A percentile compares a stretch with the other conserved stretches of the same genome.
Evolutionary conservation across 2,329 filamentous ascomycete species (phyloP).

Genomic region (Zasmidium cellare): DNA sequence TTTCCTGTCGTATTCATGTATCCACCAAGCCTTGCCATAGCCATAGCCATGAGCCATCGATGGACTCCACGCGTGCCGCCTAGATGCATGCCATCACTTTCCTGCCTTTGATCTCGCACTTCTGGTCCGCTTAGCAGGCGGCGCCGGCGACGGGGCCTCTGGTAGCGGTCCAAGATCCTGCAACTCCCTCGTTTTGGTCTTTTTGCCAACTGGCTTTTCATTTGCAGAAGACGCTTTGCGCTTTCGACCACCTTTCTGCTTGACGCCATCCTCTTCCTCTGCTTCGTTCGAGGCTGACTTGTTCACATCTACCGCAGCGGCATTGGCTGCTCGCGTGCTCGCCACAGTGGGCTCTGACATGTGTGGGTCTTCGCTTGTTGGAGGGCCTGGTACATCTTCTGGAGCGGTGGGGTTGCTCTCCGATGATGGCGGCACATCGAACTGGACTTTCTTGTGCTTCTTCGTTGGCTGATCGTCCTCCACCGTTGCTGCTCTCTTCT

Average conservation of each 20-base stretch:
- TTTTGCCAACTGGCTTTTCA: constrained; percentile 6
- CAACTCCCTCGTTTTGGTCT: constrained; percentile 12
- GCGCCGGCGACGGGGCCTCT: constrained; percentile 6
- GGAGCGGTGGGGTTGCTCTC: neutral
- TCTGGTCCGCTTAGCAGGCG: constrained; percentile 22
- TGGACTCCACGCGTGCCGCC: no score
- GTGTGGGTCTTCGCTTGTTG: constrained; percentile 12
- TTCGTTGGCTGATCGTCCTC: constrained; percentile 8
- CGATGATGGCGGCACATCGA: constrained; percentile 11
- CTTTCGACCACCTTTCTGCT: constrained; percentile 2
- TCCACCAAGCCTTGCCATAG: neutral
- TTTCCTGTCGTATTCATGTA: neutral
- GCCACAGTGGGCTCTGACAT: constrained; percentile 7
- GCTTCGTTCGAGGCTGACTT: neutral
- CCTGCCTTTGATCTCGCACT: constrained; percentile 22
- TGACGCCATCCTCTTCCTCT: neutral
- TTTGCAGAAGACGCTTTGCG: constrained; percentile 11
- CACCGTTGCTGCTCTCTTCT: constrained; percentile 7
- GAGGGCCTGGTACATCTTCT: neutral
- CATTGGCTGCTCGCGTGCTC: constrained; percentile 1
- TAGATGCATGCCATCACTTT: constrained; percentile 3
- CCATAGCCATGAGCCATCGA: no score
- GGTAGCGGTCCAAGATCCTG: constrained; percentile 6
- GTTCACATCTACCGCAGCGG: constrained; percentile 6
- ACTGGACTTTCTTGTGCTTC: constrained; percentile 18